Percentiles rank a stretch among this genome's conserved stretches.
Evolutionary conservation across 129 eudicot genomes (phyloP).

Genomic region (Ambrosia artemisiifolia): DNA sequence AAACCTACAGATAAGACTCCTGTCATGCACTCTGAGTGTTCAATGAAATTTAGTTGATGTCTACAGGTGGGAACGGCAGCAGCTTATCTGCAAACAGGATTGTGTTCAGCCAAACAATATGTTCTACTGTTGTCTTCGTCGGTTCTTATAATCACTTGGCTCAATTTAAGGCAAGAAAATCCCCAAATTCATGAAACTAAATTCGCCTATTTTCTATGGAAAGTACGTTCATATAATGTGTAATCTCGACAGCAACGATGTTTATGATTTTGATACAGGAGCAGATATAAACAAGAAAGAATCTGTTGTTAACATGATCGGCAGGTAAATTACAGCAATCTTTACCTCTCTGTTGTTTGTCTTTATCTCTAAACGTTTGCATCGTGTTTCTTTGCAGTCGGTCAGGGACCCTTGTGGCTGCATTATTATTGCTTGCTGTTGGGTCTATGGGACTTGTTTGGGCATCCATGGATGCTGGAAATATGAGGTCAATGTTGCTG

Average conservation of each 20-base stretch:
- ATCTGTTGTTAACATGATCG: constrained; percentile 75
- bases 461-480: constrained; percentile 63
- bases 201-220: background rate
- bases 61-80: constrained; percentile 87
- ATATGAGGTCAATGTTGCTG: constrained; percentile 53
- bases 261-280: constrained; percentile 95
- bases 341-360: background rate
- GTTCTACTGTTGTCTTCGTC: constrained; percentile 64
- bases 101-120: constrained; percentile 55
- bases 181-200: background rate
- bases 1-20: too few relatives aligned
- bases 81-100: constrained; percentile 76
- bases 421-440: constrained; percentile 53
- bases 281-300: constrained; percentile 88
- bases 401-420: constrained; percentile 61
- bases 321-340: constrained; percentile 46
- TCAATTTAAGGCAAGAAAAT: constrained; percentile 70
- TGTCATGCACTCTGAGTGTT: too few relatives aligned
- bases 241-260: constrained; percentile 85
- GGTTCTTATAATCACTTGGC: constrained; percentile 76
- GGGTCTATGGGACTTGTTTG: constrained; percentile 65
- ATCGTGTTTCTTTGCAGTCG: constrained; percentile 43
- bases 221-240: constrained; percentile 13
- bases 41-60: too few relatives aligned
- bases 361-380: background rate